Evolutionary conservation across 1,284 basidiomycete genomes (phyloP), one percentile per base, ranked within the genome.

Genomic region (Fomitopsis schrenkii): DNA sequence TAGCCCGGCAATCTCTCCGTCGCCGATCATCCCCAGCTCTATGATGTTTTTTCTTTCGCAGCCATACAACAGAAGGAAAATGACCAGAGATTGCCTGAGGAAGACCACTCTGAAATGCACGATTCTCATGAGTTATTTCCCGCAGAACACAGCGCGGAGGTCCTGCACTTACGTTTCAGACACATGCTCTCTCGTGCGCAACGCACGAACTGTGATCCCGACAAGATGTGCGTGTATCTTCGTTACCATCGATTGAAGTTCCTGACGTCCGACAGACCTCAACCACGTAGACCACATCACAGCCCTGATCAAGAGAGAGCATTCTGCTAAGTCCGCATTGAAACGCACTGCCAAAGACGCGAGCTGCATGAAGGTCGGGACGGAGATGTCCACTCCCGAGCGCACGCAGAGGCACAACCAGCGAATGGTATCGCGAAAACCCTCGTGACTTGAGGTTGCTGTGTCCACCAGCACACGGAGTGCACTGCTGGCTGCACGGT

Each of bases 371-470:
- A 86, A 85, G 2, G 79, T 80, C 2, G 74, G 58, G 4, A 79
- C 71, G 0, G 90, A 84, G 17, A 93, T 79, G 35, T 88, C 85
- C 15, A 91, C 82, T 0, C 87, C 90, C 2, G 90, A 91, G 55
- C 79, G 78, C 12, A 88, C 79, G 64, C 92, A 79, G 26, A 88
- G 75, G 36, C 82, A 80, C 36, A 93, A 78, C 87, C 90, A 92
- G 55, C 79, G 76, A 44, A 91, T 74, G 38, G 82, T 81, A 35
- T 77, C 79, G 19, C 75, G 72, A 42, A 88, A 75, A 5, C 83
- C 83, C 5, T 80, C 75, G 42, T 72, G 69, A 22, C 77, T 78
- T 58, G 77, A 74, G 3, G 74, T 76, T 0, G 84, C 83, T 7
- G 78, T 74, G 36, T 76, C 74, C 19, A 78, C 74, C 5, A 90